Base-by-base conservation (phyloP, 306 rosid species). In the Urtica urens region DNA sequence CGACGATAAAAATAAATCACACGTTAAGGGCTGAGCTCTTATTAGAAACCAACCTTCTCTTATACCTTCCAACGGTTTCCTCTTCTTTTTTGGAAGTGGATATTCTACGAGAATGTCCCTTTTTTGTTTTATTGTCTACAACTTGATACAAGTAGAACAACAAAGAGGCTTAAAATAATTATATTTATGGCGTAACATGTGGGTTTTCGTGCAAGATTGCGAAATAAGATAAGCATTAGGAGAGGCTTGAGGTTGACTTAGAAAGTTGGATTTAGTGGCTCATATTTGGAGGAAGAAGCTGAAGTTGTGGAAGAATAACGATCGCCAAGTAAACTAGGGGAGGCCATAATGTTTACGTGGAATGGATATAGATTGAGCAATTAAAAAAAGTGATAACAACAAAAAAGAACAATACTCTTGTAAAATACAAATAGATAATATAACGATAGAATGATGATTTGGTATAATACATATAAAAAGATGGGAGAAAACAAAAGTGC, bases 311-410 rank as follows among this genome's bases (percentile, higher is more conserved):
- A 43, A 45, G 59, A 15, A 28, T 2, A 46, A 52, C 28, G 29
- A 42, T 58, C 60, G 61, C 60, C 67, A 47, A 29, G 56, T 43
- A 59, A 53, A 47, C 63, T 21, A 31, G 50, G 55, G 55, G 67
- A 58, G 47, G 42, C 46, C 48, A 49, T 49, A 26, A 25, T 9
- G 7, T 18, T n/a, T 55, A 59, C 76, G 72, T 70, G 72, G 76
- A 42, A 20, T 29, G 45, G 16, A 39, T 30, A 15, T 11, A 13
- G 7, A 42, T n/a, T n/a, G n/a, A n/a, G n/a, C n/a, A n/a, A n/a
- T n/a, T n/a, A n/a, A n/a, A n/a, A n/a, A n/a, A n/a, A n/a, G n/a
- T n/a, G n/a, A n/a, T n/a, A n/a, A n/a, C n/a, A n/a, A n/a, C n/a
- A n/a, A n/a, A n/a, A n/a, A n/a, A n/a, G n/a, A n/a, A n/a, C n/a